Evolutionary conservation across 805 yeast genomes (phyloP).

Genomic region (Kodamaea lidongshanica): DNA sequence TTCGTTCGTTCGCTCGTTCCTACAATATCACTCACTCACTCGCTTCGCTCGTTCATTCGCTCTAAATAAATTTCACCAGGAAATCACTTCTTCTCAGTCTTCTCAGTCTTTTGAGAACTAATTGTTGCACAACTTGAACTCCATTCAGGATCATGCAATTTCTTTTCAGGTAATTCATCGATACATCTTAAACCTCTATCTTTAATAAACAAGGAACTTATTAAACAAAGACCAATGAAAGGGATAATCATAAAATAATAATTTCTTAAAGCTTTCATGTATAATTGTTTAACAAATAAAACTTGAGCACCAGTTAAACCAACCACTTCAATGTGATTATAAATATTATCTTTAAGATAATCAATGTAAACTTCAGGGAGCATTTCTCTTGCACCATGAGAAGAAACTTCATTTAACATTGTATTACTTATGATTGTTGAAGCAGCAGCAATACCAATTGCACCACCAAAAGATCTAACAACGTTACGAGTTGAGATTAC

Average conservation of each 20-base stretch:
- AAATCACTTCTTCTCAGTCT: too few relatives aligned
- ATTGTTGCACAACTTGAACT: slow-evolving; percentile 6
- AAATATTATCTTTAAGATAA: slow-evolving; percentile 17
- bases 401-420: slow-evolving; percentile 18
- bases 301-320: slow-evolving; percentile 17
- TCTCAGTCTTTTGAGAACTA: slow-evolving; percentile 1
- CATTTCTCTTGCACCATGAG: slow-evolving; percentile 2
- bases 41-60: too few relatives aligned
- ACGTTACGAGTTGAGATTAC: slow-evolving; percentile 54
- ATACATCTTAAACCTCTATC: slow-evolving; percentile 35
- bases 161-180: slow-evolving; percentile 20
- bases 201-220: slow-evolving; percentile 23
- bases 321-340: slow-evolving; percentile 20
- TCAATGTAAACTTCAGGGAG: slow-evolving; percentile 13
- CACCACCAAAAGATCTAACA: slow-evolving; percentile 55
- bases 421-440: slow-evolving; percentile 35
- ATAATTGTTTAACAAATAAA: slow-evolving; percentile 12
- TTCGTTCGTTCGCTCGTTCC: too few relatives aligned
- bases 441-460: slow-evolving; percentile 49
- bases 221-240: slow-evolving; percentile 17
- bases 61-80: too few relatives aligned
- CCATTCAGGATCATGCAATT: slow-evolving; percentile 7
- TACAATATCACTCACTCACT: too few relatives aligned
- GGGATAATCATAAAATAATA: slow-evolving; percentile 19
- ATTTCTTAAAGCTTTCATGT: slow-evolving; percentile 16